A percentile compares a stretch with the other conserved stretches of the same genome.
phyloP scores from a whole-genome alignment of 257 asterid species.

The Nicotiana tabacum region DNA sequence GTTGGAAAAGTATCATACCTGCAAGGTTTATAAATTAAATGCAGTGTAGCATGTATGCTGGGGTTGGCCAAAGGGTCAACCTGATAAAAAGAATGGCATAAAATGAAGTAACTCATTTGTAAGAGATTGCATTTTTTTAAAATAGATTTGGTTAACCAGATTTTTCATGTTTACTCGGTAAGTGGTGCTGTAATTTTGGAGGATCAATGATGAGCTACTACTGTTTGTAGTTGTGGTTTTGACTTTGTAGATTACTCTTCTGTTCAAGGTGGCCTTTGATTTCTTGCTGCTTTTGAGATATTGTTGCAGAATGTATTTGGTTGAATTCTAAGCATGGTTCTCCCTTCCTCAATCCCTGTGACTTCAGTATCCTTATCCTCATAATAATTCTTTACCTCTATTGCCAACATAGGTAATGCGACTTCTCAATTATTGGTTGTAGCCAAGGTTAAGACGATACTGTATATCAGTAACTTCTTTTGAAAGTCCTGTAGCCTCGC shows the following conservation, averaged over 20 bases:
- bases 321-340: not conserved
- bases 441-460: not conserved
- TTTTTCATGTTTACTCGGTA: not conserved
- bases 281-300: slow-evolving; percentile 9
- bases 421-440: not conserved
- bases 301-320: not conserved
- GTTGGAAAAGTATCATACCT: not conserved
- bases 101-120: not conserved
- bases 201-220: not conserved
- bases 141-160: not conserved
- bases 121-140: not conserved
- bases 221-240: not conserved
- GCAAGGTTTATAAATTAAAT: not conserved
- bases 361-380: not conserved
- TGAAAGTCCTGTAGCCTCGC: not conserved
- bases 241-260: not conserved
- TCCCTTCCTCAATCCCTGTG: not conserved
- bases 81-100: not conserved
- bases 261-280: not conserved
- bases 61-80: not conserved
- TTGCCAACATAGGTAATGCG: not conserved
- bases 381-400: not conserved
- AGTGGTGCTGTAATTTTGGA: not conserved
- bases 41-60: not conserved
- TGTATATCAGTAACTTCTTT: not conserved